Percentiles rank a stretch among this genome's conserved stretches.
phyloP scores from a whole-genome alignment of 306 rosid genomes.

The Dryas octopetala region DNA sequence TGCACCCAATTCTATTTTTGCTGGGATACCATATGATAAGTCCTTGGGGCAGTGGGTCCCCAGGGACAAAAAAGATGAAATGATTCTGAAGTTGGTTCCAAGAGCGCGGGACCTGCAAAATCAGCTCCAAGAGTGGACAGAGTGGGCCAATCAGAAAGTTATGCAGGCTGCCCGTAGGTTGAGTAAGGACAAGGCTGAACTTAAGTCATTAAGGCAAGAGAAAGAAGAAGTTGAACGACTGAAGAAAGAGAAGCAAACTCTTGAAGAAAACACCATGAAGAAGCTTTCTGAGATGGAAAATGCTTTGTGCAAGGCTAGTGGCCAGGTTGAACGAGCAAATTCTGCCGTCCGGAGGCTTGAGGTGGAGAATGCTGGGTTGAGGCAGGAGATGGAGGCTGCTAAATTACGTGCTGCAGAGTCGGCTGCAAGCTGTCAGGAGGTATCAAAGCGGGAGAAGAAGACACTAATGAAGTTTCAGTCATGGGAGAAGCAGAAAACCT shows the following conservation, averaged over 20 bases:
- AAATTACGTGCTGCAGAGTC: slow-evolving; percentile 67
- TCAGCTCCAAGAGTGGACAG: slow-evolving; percentile 90
- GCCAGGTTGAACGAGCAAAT: slow-evolving; percentile 85
- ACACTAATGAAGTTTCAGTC: slow-evolving; percentile 59
- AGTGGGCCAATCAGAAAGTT: slow-evolving; percentile 94
- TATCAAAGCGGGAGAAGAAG: slow-evolving; percentile 75
- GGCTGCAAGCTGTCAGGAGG: slow-evolving; percentile 77
- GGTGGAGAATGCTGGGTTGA: slow-evolving; percentile 64
- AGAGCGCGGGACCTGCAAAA: slow-evolving; percentile 69
- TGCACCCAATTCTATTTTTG: slow-evolving; percentile 38
- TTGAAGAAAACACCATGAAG: slow-evolving; percentile 82
- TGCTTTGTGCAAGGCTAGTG: slow-evolving; percentile 77
- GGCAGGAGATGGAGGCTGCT: slow-evolving; percentile 87
- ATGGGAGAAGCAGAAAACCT: slow-evolving; percentile 76
- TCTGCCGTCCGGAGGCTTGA: slow-evolving; percentile 75
- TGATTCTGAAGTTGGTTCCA: slow-evolving; percentile 70
- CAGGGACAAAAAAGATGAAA: slow-evolving; percentile 75
- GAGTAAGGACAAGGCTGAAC: slow-evolving; percentile 83
- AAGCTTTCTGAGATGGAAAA: slow-evolving; percentile 89
- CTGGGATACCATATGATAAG: slow-evolving; percentile 58
- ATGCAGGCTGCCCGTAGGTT: slow-evolving; percentile 95
- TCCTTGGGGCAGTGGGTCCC: slow-evolving; percentile 61
- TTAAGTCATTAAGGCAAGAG: slow-evolving; percentile 75
- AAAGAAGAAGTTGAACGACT: slow-evolving; percentile 86
- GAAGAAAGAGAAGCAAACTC: slow-evolving; percentile 72